phyloP scores from a whole-genome alignment of 2,329 filamentous ascomycete species.

The Fusarium nygamai region DNA sequence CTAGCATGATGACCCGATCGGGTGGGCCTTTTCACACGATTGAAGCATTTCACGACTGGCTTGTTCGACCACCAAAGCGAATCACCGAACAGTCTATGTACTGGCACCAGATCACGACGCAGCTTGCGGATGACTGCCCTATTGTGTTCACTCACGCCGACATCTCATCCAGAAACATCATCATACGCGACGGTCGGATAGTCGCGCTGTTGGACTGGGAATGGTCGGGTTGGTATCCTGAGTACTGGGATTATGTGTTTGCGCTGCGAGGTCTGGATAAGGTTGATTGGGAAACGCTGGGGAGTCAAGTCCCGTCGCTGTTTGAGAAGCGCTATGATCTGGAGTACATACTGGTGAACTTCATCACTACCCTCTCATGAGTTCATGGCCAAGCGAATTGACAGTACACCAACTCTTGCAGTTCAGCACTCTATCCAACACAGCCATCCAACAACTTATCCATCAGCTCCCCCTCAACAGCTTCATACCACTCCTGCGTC shows the following conservation, averaged over 20 bases:
- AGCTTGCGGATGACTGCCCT: constrained; percentile 25
- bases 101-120: constrained; percentile 39
- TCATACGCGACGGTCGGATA: constrained; percentile 12
- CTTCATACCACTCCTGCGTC: neutral
- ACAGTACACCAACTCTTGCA: neutral
- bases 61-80: constrained; percentile 32
- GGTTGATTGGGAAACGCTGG: constrained; percentile 23
- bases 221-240: constrained; percentile 17
- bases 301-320: constrained; percentile 1
- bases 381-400: neutral
- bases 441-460: neutral
- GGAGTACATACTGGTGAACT: constrained; percentile 20
- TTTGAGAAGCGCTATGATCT: constrained; percentile 14
- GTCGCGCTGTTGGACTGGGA: constrained; percentile 23
- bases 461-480: neutral
- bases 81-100: constrained; percentile 22
- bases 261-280: constrained; percentile 23
- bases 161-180: constrained; percentile 22
- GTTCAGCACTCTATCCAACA: neutral
- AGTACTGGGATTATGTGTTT: constrained; percentile 25
- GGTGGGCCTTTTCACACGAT: constrained; percentile 34
- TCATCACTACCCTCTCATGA: neutral
- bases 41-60: constrained; percentile 37
- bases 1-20: constrained; percentile 36
- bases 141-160: constrained; percentile 31